Conservation (phyloP, 169 alveolate genomes). For the Theileria luwenshuni region DNA sequence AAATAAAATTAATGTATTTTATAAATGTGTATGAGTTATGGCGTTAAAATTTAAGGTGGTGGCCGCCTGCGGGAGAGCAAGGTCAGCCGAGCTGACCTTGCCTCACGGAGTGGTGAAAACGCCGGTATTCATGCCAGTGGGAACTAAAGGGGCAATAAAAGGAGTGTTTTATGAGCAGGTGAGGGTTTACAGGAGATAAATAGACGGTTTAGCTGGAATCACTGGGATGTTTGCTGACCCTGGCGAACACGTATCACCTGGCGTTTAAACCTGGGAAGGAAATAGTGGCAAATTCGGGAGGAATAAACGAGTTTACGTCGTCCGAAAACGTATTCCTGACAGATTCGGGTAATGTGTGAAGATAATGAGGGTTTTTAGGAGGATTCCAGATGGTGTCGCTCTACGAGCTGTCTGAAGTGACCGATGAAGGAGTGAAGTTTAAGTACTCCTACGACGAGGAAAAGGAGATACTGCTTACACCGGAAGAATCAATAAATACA, state of each 20-base stretch:
- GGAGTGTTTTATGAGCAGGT: conserved; percentile 67
- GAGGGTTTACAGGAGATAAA: conserved; percentile 66
- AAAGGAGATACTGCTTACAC: conserved; percentile 89
- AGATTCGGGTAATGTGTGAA: conserved; percentile 89
- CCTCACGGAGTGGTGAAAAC: conserved; percentile 95
- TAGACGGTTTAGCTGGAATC: conserved; percentile 66
- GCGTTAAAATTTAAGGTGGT: background rate
- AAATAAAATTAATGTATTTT: conserved; percentile 7
- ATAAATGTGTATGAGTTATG: conserved; percentile 17
- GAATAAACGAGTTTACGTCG: conserved; percentile 91
- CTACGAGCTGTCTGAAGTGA: conserved; percentile 82
- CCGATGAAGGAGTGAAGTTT: conserved; percentile 95
- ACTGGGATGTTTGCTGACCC: conserved; percentile 85
- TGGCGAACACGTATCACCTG: conserved; percentile 97
- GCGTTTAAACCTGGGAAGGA: conserved; percentile 94
- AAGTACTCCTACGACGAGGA: conserved; percentile 85
- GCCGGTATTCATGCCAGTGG: conserved; percentile 99
- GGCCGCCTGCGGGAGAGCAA: conserved; percentile 81
- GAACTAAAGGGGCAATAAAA: conserved; percentile 94
- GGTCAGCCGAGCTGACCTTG: conserved; percentile 90
- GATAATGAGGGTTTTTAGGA: background rate
- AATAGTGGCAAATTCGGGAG: conserved; percentile 87
- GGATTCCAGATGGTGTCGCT: conserved; percentile 96
- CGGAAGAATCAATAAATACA: conserved; percentile 92
- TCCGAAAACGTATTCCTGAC: conserved; percentile 94